Evolutionary conservation across 2,329 filamentous ascomycete species (phyloP).

Genomic region (Hypomyces perniciosus): DNA sequence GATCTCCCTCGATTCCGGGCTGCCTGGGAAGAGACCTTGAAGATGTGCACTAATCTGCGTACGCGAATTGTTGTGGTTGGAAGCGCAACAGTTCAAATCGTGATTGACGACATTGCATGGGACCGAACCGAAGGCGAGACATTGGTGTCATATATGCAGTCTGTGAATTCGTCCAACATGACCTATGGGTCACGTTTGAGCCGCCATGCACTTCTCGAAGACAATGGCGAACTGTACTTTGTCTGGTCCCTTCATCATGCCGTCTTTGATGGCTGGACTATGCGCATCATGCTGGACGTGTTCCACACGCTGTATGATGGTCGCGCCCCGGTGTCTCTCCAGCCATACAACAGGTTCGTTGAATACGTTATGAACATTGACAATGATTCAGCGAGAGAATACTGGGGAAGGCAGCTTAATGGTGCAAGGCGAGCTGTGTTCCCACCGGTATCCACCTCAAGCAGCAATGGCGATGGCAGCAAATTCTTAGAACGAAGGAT

Average conservation of each 20-base stretch:
- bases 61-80: constrained; percentile 12
- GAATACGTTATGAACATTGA: constrained; percentile 27
- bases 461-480: not conserved
- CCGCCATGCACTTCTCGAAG: not conserved
- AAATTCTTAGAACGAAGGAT: constrained; percentile 2
- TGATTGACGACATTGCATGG: constrained; percentile 1
- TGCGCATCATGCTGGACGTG: constrained; percentile 14
- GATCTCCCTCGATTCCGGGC: constrained; percentile 1
- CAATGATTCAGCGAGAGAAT: not conserved
- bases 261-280: constrained; percentile 25
- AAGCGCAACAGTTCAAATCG: not conserved
- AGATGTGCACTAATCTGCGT: constrained; percentile 4
- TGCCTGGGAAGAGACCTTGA: constrained; percentile 13
- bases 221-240: constrained; percentile 12
- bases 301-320: constrained; percentile 9
- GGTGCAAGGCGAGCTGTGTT: constrained; percentile 10
- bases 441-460: constrained; percentile 4
- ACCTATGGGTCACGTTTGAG: constrained; percentile 1
- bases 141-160: not conserved
- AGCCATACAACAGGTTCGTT: constrained; percentile 3
- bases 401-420: constrained; percentile 13
- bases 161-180: not conserved
- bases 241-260: constrained; percentile 23
- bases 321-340: not conserved
- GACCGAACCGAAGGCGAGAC: not conserved